Percentiles rank a stretch among this genome's conserved stretches.
Evolutionary conservation across 352 stramenopile species (phyloP).

Genomic region (Blastocystis sp.): DNA sequence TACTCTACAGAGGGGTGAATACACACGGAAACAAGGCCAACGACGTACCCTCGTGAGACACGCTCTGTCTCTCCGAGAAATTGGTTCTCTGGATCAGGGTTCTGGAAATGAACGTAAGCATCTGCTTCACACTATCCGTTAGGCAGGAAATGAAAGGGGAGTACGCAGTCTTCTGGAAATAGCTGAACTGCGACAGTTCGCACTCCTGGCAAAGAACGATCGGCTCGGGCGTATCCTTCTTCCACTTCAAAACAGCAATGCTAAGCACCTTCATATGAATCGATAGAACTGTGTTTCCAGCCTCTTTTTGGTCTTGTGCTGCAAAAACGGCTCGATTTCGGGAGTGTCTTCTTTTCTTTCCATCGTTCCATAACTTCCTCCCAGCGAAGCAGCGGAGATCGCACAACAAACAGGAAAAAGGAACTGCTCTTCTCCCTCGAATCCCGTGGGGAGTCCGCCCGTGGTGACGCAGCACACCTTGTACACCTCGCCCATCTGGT

Average conservation of each 20-base stretch:
- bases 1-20: constrained; percentile 78
- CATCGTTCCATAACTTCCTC: too few relatives aligned
- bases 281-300: background rate
- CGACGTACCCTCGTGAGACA: constrained; percentile 89
- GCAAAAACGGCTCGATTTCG: too few relatives aligned
- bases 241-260: constrained; percentile 78
- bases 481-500: constrained; percentile 66
- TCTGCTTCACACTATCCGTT: constrained; percentile 86
- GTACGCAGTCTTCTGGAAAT: constrained; percentile 80
- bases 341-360: too few relatives aligned
- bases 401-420: constrained; percentile 59
- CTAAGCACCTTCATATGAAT: constrained; percentile 80
- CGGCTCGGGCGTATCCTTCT: constrained; percentile 75
- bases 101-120: constrained; percentile 98
- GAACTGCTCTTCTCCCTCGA: constrained; percentile 70
- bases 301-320: too few relatives aligned
- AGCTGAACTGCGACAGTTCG: constrained; percentile 81
- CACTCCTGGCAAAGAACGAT: constrained; percentile 76
- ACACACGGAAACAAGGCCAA: background rate
- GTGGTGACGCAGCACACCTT: constrained; percentile 63
- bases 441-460: constrained; percentile 56
- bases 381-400: constrained; percentile 2
- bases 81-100: constrained; percentile 95
- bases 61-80: constrained; percentile 90
- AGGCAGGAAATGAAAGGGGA: background rate